Evolutionary conservation across 2,329 filamentous ascomycete genomes (phyloP).

Genomic region (Clonostachys solani): DNA sequence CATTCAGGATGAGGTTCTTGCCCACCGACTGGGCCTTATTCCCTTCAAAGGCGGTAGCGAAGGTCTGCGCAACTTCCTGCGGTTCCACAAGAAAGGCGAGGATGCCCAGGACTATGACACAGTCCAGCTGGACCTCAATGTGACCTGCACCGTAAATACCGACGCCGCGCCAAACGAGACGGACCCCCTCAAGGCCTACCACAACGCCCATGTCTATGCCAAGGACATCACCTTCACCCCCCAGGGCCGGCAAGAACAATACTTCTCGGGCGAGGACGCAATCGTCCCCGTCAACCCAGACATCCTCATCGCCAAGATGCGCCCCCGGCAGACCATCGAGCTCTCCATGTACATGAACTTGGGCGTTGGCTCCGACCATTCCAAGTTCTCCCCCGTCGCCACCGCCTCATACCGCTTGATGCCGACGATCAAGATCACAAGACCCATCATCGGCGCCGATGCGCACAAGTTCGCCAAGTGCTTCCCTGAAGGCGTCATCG

Average conservation of each 20-base stretch:
- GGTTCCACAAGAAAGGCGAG: conserved; percentile 74
- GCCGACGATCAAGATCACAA: conserved; percentile 78
- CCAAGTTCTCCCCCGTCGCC: conserved; percentile 95
- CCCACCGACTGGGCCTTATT: conserved; percentile 84
- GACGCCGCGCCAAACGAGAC: conserved; percentile 68
- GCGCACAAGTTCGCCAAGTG: conserved; percentile 87
- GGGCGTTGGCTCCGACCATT: conserved; percentile 88
- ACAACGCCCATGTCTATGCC: conserved; percentile 80
- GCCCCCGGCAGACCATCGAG: conserved; percentile 83
- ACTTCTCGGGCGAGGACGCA: conserved; percentile 63
- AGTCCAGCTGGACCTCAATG: conserved; percentile 69
- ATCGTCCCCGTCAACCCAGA: conserved; percentile 83
- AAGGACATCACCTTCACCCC: conserved; percentile 73
- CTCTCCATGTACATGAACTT: conserved; percentile 92
- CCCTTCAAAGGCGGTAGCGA: conserved; percentile 78
- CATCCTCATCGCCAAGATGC: conserved; percentile 89
- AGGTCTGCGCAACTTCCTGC: conserved; percentile 73
- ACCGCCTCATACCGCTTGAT: conserved; percentile 91
- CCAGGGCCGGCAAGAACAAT: conserved; percentile 65
- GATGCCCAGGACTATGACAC: conserved; percentile 81
- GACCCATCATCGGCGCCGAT: conserved; percentile 81
- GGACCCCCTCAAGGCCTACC: conserved; percentile 80
- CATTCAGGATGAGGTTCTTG: conserved; percentile 95
- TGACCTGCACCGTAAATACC: conserved; percentile 76
- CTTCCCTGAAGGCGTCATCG: conserved; percentile 87